Evolutionary conservation across 179 eudicot species (phyloP).

Genomic region (Silene noctiflora): DNA sequence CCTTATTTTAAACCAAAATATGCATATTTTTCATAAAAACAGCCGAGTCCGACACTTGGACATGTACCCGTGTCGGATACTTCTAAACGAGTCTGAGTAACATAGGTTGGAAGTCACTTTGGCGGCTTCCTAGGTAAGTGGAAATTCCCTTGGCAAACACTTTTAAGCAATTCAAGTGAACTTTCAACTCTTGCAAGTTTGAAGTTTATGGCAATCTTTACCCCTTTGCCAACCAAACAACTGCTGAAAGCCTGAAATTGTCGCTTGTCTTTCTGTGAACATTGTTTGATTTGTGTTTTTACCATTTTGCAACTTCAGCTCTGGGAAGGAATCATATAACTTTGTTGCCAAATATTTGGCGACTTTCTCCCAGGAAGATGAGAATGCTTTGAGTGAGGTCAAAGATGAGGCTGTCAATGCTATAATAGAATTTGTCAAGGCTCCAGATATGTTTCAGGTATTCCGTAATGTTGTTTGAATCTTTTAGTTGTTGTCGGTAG

Average conservation of each 20-base stretch:
- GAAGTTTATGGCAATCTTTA: neutral
- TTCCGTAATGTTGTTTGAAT: neutral
- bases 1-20: too few species aligned
- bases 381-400: constrained; percentile 52
- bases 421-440: constrained; percentile 72
- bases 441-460: constrained; percentile 99
- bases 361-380: constrained; percentile 73
- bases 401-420: constrained; percentile 78
- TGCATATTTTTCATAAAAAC: too few species aligned
- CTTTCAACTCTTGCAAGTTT: neutral
- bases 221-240: neutral
- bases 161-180: neutral
- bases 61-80: too few species aligned
- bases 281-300: constrained; percentile 4
- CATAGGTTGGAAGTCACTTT: neutral
- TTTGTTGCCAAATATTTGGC: constrained; percentile 71
- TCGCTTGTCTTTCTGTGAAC: neutral
- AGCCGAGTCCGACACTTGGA: too few species aligned
- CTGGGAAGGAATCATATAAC: constrained; percentile 66
- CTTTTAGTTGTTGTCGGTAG: neutral
- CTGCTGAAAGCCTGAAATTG: neutral
- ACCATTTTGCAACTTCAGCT: constrained; percentile 42
- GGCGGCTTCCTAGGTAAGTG: neutral
- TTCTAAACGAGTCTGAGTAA: too few species aligned
- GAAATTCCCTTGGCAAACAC: neutral